Evolutionary conservation across 2,329 filamentous ascomycete genomes (phyloP).

Genomic region (Cercospora canescens): DNA sequence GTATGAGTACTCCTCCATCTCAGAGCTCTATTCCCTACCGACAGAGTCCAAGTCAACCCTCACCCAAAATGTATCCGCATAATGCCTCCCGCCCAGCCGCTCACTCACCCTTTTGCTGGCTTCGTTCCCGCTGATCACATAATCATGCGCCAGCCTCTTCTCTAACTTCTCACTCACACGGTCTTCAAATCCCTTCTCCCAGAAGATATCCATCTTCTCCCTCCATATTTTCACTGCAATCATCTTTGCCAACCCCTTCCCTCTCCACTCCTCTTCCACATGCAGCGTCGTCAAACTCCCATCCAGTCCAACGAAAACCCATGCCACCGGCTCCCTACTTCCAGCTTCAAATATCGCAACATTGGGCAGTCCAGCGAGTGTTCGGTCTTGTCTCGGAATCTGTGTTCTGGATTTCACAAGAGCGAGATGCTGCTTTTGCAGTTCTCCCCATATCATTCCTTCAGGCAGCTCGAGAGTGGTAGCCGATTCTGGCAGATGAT

Average conservation of each 20-base stretch:
- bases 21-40: neutral
- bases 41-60: slow-evolving; percentile 41
- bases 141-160: slow-evolving; percentile 60
- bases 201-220: slow-evolving; percentile 47
- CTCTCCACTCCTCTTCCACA: slow-evolving; percentile 60
- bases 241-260: slow-evolving; percentile 63
- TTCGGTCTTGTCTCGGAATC: slow-evolving; percentile 57
- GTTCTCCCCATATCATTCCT: slow-evolving; percentile 57
- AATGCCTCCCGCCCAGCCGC: slow-evolving; percentile 58
- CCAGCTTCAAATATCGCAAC: slow-evolving; percentile 37
- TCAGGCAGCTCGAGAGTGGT: slow-evolving; percentile 39
- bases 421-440: slow-evolving; percentile 55
- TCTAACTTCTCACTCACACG: slow-evolving; percentile 26
- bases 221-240: slow-evolving; percentile 60
- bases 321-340: slow-evolving; percentile 56
- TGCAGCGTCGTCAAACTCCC: slow-evolving; percentile 63
- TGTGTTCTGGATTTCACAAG: slow-evolving; percentile 57
- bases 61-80: slow-evolving; percentile 62
- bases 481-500: neutral
- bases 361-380: slow-evolving; percentile 44
- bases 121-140: slow-evolving; percentile 62
- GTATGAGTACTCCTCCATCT: neutral
- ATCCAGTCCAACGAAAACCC: slow-evolving; percentile 65
- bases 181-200: slow-evolving; percentile 26
- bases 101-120: slow-evolving; percentile 63